phyloP scores from a whole-genome alignment of 2,329 filamentous ascomycete genomes.

The Plectosphaerella cucumerina region DNA sequence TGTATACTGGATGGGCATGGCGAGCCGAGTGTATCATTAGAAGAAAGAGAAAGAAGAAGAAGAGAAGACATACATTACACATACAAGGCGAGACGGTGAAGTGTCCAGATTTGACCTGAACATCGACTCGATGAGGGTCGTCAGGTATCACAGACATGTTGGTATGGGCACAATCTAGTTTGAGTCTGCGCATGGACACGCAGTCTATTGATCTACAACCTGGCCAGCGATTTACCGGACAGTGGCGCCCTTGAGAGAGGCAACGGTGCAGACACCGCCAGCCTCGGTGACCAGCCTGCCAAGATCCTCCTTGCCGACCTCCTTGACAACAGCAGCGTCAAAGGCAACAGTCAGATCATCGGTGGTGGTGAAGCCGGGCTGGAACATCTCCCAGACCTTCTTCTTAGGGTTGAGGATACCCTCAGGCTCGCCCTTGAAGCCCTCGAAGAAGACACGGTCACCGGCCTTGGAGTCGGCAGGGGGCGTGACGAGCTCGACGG shows the following conservation, averaged over 20 bases:
- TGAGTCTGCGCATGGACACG: background rate
- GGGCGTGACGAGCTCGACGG: slow-evolving; percentile 86
- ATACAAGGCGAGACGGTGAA: no score
- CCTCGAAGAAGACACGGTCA: slow-evolving; percentile 88
- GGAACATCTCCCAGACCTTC: slow-evolving; percentile 97
- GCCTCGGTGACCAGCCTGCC: slow-evolving; percentile 70
- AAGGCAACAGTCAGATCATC: slow-evolving; percentile 79
- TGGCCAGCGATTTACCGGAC: slow-evolving; percentile 61
- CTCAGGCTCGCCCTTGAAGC: slow-evolving; percentile 91
- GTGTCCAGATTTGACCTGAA: no score
- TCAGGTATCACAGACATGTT: no score
- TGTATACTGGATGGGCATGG: background rate
- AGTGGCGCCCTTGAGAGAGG: slow-evolving; percentile 72
- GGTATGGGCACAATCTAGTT: no score
- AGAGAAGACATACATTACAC: background rate
- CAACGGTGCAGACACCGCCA: slow-evolving; percentile 79
- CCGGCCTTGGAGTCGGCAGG: slow-evolving; percentile 76
- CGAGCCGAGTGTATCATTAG: slow-evolving; percentile 2
- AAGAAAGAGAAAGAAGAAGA: background rate
- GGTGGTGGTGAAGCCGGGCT: slow-evolving; percentile 93
- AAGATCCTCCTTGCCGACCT: slow-evolving; percentile 65
- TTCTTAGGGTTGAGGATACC: slow-evolving; percentile 97
- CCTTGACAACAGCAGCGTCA: slow-evolving; percentile 72
- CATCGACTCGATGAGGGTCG: no score
- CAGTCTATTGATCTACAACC: background rate